These are phyloP conservation scores for Cercospora sp. DNA, from an alignment of 2,329 filamentous ascomycete species.

Conservation along the genomic window DNA sequence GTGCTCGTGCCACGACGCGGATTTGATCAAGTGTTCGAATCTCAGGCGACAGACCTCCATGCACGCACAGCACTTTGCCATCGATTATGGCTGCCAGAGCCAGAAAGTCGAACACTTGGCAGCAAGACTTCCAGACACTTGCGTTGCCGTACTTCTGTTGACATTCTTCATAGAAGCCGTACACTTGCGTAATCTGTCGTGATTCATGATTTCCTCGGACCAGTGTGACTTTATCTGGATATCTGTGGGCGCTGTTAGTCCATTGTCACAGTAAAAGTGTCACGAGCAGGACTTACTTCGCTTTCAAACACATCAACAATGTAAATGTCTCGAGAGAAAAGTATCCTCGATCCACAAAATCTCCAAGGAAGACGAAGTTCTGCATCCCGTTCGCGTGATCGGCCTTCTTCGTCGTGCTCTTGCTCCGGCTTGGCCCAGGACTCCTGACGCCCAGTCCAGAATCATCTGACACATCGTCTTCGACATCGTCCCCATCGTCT, in stretches of 20 bases:
- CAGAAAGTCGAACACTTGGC: slow-evolving; percentile 75
- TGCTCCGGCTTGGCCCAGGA: slow-evolving; percentile 38
- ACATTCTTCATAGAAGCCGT: slow-evolving; percentile 77
- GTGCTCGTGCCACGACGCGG: slow-evolving; percentile 69
- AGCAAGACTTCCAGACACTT: slow-evolving; percentile 76
- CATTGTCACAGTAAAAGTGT: slow-evolving; percentile 10
- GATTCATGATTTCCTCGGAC: slow-evolving; percentile 78
- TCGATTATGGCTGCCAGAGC: slow-evolving; percentile 72
- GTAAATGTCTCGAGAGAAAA: slow-evolving; percentile 74
- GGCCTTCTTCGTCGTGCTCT: slow-evolving; percentile 31
- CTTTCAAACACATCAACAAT: slow-evolving; percentile 69
- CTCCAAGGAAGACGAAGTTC: slow-evolving; percentile 71
- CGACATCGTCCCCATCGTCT: slow-evolving; percentile 53
- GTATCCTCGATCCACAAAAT: slow-evolving; percentile 73
- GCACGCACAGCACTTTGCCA: slow-evolving; percentile 71
- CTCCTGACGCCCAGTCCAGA: slow-evolving; percentile 46
- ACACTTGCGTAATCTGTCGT: slow-evolving; percentile 74
- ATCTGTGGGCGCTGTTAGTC: slow-evolving; percentile 47
- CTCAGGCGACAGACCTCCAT: slow-evolving; percentile 70
- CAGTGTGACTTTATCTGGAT: slow-evolving; percentile 69
- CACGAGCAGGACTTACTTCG: slow-evolving; percentile 52
- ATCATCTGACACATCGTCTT: slow-evolving; percentile 48
- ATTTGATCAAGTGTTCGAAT: slow-evolving; percentile 75
- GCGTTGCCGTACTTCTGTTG: slow-evolving; percentile 76
- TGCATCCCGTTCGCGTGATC: slow-evolving; percentile 58